phyloP scores from a whole-genome alignment of 805 yeast species.

The Candida nemodendra region DNA sequence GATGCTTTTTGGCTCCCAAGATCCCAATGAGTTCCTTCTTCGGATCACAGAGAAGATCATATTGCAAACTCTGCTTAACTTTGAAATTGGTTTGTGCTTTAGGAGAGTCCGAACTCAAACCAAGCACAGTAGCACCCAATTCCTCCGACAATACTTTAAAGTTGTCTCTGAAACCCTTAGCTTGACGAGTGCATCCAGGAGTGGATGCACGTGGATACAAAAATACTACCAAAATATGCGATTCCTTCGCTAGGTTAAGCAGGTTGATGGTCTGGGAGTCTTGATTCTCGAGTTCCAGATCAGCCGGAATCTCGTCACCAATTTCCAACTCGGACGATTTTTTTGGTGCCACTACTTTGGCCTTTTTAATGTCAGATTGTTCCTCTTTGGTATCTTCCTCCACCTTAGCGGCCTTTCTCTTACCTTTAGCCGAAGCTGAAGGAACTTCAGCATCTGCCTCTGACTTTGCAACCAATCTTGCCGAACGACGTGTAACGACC shows the following conservation, averaged over 20 bases:
- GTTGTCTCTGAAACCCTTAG: slow-evolving; percentile 78
- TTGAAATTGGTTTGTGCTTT: slow-evolving; percentile 76
- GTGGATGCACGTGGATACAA: slow-evolving; percentile 93
- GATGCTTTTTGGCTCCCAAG: slow-evolving; percentile 81
- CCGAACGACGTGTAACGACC: slow-evolving; percentile 10
- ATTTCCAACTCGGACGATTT: slow-evolving; percentile 7
- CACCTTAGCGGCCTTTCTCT: slow-evolving; percentile 1
- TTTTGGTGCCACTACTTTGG: background rate
- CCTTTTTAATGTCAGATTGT: slow-evolving; percentile 1
- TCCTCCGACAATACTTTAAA: slow-evolving; percentile 44
- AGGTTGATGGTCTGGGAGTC: slow-evolving; percentile 36
- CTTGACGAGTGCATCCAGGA: slow-evolving; percentile 96
- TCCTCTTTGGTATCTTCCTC: slow-evolving; percentile 3
- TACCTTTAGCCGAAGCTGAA: slow-evolving; percentile 1
- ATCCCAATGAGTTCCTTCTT: slow-evolving; percentile 60
- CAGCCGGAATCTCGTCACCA: slow-evolving; percentile 29
- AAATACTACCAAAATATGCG: slow-evolving; percentile 52
- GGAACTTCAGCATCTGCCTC: slow-evolving; percentile 2
- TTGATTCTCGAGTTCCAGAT: slow-evolving; percentile 61
- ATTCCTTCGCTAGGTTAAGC: slow-evolving; percentile 23
- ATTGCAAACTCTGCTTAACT: slow-evolving; percentile 69
- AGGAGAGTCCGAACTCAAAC: slow-evolving; percentile 81
- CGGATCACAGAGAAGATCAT: slow-evolving; percentile 76
- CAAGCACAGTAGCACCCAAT: slow-evolving; percentile 62
- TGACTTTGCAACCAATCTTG: slow-evolving; percentile 12